Base-by-base conservation (phyloP, 2,329 filamentous ascomycete species). In the Aspergillus neoniger region DNA sequence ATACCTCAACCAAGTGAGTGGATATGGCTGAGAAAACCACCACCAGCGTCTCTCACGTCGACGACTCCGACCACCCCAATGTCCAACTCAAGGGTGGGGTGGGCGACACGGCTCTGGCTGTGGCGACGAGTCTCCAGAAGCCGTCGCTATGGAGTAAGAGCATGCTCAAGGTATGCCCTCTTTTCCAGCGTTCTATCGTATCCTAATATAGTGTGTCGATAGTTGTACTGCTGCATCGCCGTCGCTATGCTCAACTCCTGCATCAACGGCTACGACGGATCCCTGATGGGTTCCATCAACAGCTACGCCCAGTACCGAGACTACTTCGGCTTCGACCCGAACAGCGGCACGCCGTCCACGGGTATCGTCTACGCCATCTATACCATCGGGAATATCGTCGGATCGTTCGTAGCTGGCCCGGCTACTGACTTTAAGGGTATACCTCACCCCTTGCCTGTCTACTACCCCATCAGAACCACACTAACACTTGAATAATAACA, bases 281-380 rank as follows among this genome's bases (percentile, higher is more conserved):
- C 77, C 8, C 68, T 82, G 5, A 82, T 83, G 80, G 77, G 77
- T 41, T 77, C 75, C 4, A 82, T 83, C 67, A 82, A 82, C 66
- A 76, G 74, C 25, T 80, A 80, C 60, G 63, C 67, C 2, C 79
- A 81, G 60, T 83, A 82, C 63, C 74, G 76, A 41, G 57, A 65
- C 7, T 81, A 79, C 63, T 81, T 81, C 58, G 72, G 74, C 23
- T 81, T 80, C 65, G 64, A 72, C 55, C 54, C 69, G 5, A 70
- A 72, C 17, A 71, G 72, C 47, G 77, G 77, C 49, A 80, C 77
- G 1, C 76, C 78, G 0, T 67, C 67, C 1, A 82, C 80, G 5
- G 80, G 80, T 19, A 81, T 82, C 48, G 79, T 81, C 8, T 82
- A 70, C 52, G 80, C 80, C 36, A 82, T 82, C 54, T 82, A 81